Evolutionary conservation across 345 rosid species (phyloP).

Genomic region (Laguncularia racemosa): DNA sequence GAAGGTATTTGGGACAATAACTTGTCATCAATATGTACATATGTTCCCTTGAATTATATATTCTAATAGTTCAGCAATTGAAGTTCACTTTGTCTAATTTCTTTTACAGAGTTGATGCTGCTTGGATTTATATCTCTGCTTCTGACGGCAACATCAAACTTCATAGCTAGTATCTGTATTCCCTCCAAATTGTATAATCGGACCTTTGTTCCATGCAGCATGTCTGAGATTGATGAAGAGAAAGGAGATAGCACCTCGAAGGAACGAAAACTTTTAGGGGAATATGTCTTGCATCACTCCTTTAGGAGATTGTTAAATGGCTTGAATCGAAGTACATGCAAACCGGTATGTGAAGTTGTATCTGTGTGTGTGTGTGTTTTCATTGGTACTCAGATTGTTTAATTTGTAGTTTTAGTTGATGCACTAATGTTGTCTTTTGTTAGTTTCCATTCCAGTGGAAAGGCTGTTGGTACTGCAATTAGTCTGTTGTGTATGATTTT

Average conservation of each 20-base stretch:
- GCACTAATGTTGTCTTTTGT: too few relatives aligned
- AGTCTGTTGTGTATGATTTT: neutral
- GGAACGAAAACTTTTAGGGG: constrained; percentile 42
- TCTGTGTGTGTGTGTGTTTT: too few relatives aligned
- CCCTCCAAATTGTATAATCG: constrained; percentile 74
- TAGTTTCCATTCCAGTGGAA: too few relatives aligned
- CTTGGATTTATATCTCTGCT: constrained; percentile 97
- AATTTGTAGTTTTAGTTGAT: too few relatives aligned
- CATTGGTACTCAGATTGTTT: too few relatives aligned
- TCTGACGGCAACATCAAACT: constrained; percentile 73
- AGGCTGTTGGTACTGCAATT: neutral
- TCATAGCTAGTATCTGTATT: constrained; percentile 77
- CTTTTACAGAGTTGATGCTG: constrained; percentile 79
- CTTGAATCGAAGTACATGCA: constrained; percentile 46
- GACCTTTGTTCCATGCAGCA: constrained; percentile 72
- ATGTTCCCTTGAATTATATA: neutral
- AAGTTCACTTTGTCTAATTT: constrained; percentile 9
- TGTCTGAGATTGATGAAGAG: constrained; percentile 46
- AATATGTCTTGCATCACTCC: constrained; percentile 22
- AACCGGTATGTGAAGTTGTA: constrained; percentile 38
- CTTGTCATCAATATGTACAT: neutral
- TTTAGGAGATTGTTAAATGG: constrained; percentile 51
- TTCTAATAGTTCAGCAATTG: too few relatives aligned
- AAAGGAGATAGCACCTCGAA: constrained; percentile 34
- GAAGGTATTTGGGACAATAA: constrained; percentile 43